These are phyloP conservation scores for Monilinia polystroma DNA, from an alignment of 2,329 filamentous ascomycete genomes.

Conservation along the genomic window DNA sequence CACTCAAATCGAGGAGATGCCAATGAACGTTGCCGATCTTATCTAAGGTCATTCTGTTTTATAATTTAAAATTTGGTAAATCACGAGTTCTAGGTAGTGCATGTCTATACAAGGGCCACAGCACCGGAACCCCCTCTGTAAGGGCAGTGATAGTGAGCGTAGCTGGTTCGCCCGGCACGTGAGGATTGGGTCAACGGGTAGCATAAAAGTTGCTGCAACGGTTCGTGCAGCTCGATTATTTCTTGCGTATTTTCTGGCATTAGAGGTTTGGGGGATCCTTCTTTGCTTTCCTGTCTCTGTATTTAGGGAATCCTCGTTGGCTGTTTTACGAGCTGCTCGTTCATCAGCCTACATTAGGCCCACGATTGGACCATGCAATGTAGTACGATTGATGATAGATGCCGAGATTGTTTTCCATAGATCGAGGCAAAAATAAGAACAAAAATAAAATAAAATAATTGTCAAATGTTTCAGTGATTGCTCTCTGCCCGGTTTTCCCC, in stretches of 20 bases:
- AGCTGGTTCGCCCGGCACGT: constrained; percentile 41
- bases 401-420: constrained; percentile 34
- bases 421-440: constrained; percentile 33
- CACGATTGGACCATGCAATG: constrained; percentile 30
- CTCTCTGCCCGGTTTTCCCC: too few relatives aligned
- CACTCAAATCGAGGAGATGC: constrained; percentile 99
- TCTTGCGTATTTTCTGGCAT: constrained; percentile 37
- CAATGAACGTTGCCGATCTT: constrained; percentile 83
- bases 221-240: constrained; percentile 32
- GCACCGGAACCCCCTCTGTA: constrained; percentile 31
- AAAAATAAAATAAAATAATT: constrained; percentile 28
- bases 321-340: constrained; percentile 34
- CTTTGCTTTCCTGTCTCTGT: constrained; percentile 36
- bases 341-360: constrained; percentile 32
- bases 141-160: constrained; percentile 41
- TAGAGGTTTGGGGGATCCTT: constrained; percentile 40
- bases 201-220: constrained; percentile 41
- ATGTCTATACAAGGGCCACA: constrained; percentile 9
- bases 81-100: constrained; percentile 35
- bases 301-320: constrained; percentile 38
- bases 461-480: background rate
- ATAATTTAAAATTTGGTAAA: constrained; percentile 34
- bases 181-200: constrained; percentile 38
- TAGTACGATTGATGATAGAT: constrained; percentile 30
- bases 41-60: constrained; percentile 53